Conservation (phyloP, 371 early-diverging fungal genomes). For the Lichtheimia corymbifera region DNA sequence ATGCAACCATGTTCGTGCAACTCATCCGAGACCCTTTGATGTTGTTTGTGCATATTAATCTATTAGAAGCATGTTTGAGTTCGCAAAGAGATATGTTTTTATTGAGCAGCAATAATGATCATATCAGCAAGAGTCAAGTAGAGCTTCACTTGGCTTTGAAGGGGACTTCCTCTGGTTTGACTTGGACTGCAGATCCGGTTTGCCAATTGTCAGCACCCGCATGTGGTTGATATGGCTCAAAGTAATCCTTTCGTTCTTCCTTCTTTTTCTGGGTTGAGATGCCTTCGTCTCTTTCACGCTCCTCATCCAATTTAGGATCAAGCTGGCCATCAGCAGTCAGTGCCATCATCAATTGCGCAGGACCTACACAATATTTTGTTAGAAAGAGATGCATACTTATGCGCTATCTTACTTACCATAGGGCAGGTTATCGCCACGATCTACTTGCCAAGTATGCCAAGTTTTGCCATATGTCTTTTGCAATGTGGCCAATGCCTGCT, state of each 20-base stretch:
- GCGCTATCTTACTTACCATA: constrained; percentile 9
- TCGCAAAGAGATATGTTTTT: no score
- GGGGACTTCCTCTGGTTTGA: no score
- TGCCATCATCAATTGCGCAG: constrained; percentile 29
- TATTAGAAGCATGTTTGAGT: no score
- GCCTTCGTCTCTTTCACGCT: constrained; percentile 16
- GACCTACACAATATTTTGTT: constrained; percentile 11
- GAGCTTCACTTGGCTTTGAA: no score
- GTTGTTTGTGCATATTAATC: no score
- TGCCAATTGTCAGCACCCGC: constrained; percentile 19
- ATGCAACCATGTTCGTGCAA: no score
- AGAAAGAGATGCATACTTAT: neutral
- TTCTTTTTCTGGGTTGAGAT: constrained; percentile 12
- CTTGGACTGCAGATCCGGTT: no score
- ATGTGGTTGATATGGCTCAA: constrained; percentile 10
- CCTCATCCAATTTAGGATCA: constrained; percentile 9
- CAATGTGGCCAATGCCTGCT: constrained; percentile 14
- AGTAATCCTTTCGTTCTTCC: constrained; percentile 19
- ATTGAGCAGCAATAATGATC: no score
- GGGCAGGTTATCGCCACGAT: constrained; percentile 15
- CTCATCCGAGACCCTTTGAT: no score
- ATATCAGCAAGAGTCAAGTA: no score
- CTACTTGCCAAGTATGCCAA: constrained; percentile 31
- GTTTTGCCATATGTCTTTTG: constrained; percentile 29
- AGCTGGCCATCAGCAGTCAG: constrained; percentile 19